Evolutionary conservation across 441 rosid genomes (phyloP), one percentile per base, ranked within the genome.

Genomic region (Euphorbia schlechtendalii): DNA sequence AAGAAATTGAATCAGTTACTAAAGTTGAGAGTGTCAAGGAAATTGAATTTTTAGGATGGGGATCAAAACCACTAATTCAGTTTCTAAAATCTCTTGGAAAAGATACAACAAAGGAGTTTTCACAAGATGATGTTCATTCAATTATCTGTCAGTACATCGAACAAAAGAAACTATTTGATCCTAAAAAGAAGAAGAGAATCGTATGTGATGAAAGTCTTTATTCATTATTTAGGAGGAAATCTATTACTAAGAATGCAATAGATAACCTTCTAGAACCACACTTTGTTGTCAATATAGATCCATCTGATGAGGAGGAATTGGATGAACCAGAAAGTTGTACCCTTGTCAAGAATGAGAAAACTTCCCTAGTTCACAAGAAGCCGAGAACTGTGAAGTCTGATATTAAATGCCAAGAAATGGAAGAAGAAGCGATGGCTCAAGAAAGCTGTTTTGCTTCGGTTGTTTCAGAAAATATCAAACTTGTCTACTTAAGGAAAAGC

Each of bases 401-500:
- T 5, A 22, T 5, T 11, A 71, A 46, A 30, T 59, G 53, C 56
- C 28, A 22, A 64, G 63, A 60, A 30, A 30, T 24, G 4, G 57
- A 24, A 61, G 57, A 24, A 61, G 40, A 34, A 34, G 30, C 55
- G 34, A 53, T 49, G n/a, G 36, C 60, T 53, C 59, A 43, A 40
- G 73, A 77, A 54, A 81, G 76, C 65, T 64, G 73, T 65, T 82
- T 75, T 72, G 90, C 85, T 17, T 74, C 87, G 46, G 61, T 81
- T 41, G 73, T 69, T 66, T 25, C 72, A 34, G 70, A 73, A 11
- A 85, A 85, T 63, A 76, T 85, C 52, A 82, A 74, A 66, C 85
- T 77, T 71, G 67, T 85, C 63, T 83, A 85, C 80, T 67, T 85
- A 51, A 79, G 78, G 63, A 81, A 57, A 68, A 76, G 87, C 79